Evolutionary conservation across 2,329 filamentous ascomycete species (phyloP), one percentile per base, ranked within the genome.

Genomic region (Fusarium concolor): DNA sequence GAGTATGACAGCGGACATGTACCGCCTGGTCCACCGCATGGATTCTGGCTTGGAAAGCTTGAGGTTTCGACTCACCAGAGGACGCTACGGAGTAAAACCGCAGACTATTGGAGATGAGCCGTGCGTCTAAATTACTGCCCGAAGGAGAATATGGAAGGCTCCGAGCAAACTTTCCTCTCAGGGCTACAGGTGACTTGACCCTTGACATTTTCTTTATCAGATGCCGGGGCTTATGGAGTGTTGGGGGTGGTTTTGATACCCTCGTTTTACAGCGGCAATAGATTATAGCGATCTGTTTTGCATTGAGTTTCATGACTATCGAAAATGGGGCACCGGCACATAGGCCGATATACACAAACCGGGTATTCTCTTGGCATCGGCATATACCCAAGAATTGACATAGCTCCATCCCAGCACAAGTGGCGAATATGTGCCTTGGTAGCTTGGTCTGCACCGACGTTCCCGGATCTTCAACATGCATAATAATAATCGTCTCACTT

Each of bases 21-120:
- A 5, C 62, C 60, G 20, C 71, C 65, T 18, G 72, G 72, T 12
- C 42, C 50, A 29, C 73, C 72, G 11, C 78, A 81, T 61, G 73
- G 68, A 28, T 79, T 81, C 58, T 83, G 79, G 78, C 73, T 69
- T 9, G 81, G 81, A 2, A 73, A 47, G 49, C 64, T 69, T 5
- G 62, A 69, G 22, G 67, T 69, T 43, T 60, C 66, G 38, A 69
- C 66, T 15, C 57, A 49, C 10, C 42, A 50, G 37, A 38, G 18
- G 39, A 35, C 50, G 31, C 52, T 47, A 20, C 50, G 50, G 38
- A 50, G 62, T 17, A 35, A 41, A 52, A 33, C 37, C 41, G 6
- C 26, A 18, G 52, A 51, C 9, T 64, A 67, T 54, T 67, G 62
- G 66, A 37, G 62, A 56, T 70, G 54, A 67, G 24, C 20, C n/a